Base-by-base conservation (phyloP, 345 rosid species). In the Gossypium raimondii region DNA sequence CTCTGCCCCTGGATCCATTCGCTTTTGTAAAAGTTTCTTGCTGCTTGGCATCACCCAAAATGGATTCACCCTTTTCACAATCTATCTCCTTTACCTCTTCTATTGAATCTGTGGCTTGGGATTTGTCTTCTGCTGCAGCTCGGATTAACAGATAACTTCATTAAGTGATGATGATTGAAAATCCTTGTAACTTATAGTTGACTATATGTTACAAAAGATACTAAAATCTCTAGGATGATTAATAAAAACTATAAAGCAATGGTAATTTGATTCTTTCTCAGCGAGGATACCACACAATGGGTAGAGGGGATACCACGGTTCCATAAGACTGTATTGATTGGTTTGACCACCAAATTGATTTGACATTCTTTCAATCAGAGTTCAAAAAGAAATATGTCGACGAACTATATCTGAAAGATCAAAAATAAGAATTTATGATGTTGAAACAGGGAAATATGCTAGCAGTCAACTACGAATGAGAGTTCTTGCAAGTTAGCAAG, bases 121-220 rank as follows among this genome's bases (percentile, higher is more conserved):
- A 58, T 74, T 82, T 87, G 10, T 92, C 97, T 81, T 89, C 93
- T 60, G 80, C 88, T 50, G 81, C 24, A 48, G 79, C 86, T 80
- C 84, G 17, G 2, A 24, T 47, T 47, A 43, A 25, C 14, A 51
- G 13, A 38, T 55, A 52, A 52, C 56, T 29, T 52, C 18, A 16
- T 52, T 3, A 55, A 55, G 58, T 24, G 14, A 57, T 20, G 60
- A 20, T 7, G 14, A 22, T 57, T 57, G 62, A n/a, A 9, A 57
- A 57, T 57, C 22, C 62, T 57, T 57, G 7, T 52, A 18, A 55
- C 34, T 17, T 12, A 34, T 38, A 11, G 7, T 9, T 0, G 1
- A 18, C 34, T 29, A 71, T 2, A 18, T 14, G 58, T 38, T 34
- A 34, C 18, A 57, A 27, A 55, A n/a, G 13, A 11, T 10, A 55